Evolutionary conservation across 2,329 filamentous ascomycete genomes (phyloP).

Genomic region (Fusarium veterinarium): DNA sequence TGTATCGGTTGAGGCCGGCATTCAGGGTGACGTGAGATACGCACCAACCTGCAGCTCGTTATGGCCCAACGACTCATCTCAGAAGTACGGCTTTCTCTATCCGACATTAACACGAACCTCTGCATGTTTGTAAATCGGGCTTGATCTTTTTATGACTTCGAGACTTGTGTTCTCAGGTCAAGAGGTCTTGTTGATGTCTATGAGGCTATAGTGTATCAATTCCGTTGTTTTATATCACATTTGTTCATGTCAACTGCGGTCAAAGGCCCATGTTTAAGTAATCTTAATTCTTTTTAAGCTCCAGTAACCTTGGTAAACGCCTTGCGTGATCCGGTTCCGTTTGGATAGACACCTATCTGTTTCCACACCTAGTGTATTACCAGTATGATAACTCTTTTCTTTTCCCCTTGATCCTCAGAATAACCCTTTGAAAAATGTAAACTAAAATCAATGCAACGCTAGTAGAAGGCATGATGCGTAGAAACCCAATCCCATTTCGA

Average conservation of each 20-base stretch:
- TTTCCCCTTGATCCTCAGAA: slow-evolving; percentile 23
- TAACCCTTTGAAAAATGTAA: slow-evolving; percentile 11
- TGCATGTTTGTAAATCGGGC: background rate
- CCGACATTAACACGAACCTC: background rate
- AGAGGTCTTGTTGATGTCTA: background rate
- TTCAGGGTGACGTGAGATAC: background rate
- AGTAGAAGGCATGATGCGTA: slow-evolving; percentile 42
- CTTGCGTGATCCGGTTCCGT: slow-evolving; percentile 37
- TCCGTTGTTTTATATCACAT: background rate
- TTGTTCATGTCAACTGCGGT: background rate
- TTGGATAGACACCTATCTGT: slow-evolving; percentile 38
- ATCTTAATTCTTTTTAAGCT: slow-evolving; percentile 29
- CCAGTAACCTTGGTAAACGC: slow-evolving; percentile 37
- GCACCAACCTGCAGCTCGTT: background rate
- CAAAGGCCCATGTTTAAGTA: background rate
- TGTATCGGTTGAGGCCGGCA: slow-evolving; percentile 8
- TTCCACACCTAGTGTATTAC: slow-evolving; percentile 37
- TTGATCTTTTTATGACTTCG: background rate
- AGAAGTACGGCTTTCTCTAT: background rate
- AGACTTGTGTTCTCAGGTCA: background rate
- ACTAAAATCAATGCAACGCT: slow-evolving; percentile 41
- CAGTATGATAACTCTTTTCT: slow-evolving; percentile 24
- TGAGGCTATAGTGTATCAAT: background rate
- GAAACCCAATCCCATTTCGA: slow-evolving; percentile 22
- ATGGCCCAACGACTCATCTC: background rate